Evolutionary conservation across 345 rosid genomes (phyloP).

Genomic region (Camelina laxa): DNA sequence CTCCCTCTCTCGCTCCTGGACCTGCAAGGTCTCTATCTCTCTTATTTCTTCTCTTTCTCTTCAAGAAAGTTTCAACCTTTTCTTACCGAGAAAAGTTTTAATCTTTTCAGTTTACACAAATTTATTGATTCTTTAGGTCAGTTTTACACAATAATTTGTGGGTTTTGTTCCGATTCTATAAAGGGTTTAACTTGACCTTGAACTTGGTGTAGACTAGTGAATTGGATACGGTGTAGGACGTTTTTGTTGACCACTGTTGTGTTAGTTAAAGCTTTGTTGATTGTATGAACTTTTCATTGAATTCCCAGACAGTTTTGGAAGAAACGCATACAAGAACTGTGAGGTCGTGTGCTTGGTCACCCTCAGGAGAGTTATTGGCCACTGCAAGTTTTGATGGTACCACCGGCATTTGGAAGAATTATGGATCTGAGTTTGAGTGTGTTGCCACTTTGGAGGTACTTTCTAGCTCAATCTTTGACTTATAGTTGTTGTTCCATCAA

Average conservation of each 20-base stretch:
- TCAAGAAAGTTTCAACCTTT: neutral
- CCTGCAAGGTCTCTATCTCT: conserved; percentile 74
- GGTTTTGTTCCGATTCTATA: conserved; percentile 1
- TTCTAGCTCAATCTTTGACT: neutral
- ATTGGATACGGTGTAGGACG: neutral
- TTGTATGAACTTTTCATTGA: neutral
- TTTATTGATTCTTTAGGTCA: conserved; percentile 6
- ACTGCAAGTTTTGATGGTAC: conserved; percentile 95
- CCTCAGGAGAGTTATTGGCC: conserved; percentile 74
- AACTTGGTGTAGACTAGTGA: neutral
- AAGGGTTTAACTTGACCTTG: conserved; percentile 3
- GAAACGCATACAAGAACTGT: conserved; percentile 89
- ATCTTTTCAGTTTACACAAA: neutral
- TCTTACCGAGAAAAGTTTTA: neutral
- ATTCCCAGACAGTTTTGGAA: conserved; percentile 57
- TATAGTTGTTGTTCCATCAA: neutral
- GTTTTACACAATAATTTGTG: neutral
- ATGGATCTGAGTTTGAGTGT: conserved; percentile 85
- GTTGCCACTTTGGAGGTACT: conserved; percentile 79
- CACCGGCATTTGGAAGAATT: conserved; percentile 81
- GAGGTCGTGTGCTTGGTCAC: conserved; percentile 92
- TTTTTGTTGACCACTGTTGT: neutral
- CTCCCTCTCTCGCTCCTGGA: conserved; percentile 64
- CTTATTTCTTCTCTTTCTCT: conserved; percentile 20
- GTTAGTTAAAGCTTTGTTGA: conserved; percentile 8